Percentiles rank a stretch among this genome's conserved stretches.
Evolutionary conservation across 2,329 filamentous ascomycete genomes (phyloP).

Genomic region (Paracoccidioides brasiliensis): DNA sequence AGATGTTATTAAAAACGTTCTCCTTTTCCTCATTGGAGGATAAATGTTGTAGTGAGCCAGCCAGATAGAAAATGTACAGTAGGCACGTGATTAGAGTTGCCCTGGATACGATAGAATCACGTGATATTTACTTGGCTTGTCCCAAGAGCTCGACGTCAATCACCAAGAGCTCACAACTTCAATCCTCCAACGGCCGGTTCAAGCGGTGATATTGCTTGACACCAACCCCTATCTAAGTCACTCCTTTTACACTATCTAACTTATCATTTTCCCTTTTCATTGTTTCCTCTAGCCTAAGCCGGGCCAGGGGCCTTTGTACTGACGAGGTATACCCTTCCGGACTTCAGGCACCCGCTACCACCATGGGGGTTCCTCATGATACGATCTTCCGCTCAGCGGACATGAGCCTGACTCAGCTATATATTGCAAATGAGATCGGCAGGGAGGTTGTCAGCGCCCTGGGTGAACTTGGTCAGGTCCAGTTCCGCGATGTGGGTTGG

Average conservation of each 20-base stretch:
- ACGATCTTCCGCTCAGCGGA: constrained; percentile 99
- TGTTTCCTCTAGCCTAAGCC: no score
- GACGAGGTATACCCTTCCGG: neutral
- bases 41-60: no score
- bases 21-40: no score
- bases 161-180: neutral
- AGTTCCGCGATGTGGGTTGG: constrained; percentile 81
- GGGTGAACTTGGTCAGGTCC: constrained; percentile 88
- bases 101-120: neutral
- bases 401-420: constrained; percentile 99
- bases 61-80: no score
- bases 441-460: constrained; percentile 93
- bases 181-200: neutral
- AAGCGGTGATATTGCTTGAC: neutral
- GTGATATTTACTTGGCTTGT: neutral
- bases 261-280: neutral
- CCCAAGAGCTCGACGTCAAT: neutral
- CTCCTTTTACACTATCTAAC: neutral
- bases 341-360: constrained; percentile 10
- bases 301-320: neutral
- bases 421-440: constrained; percentile 97
- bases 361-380: constrained; percentile 56
- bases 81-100: neutral
- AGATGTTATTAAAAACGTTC: no score
- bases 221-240: neutral